Base-by-base conservation (phyloP, 495 filamentous ascomycete genomes). In the Xylaria sp. region DNA sequence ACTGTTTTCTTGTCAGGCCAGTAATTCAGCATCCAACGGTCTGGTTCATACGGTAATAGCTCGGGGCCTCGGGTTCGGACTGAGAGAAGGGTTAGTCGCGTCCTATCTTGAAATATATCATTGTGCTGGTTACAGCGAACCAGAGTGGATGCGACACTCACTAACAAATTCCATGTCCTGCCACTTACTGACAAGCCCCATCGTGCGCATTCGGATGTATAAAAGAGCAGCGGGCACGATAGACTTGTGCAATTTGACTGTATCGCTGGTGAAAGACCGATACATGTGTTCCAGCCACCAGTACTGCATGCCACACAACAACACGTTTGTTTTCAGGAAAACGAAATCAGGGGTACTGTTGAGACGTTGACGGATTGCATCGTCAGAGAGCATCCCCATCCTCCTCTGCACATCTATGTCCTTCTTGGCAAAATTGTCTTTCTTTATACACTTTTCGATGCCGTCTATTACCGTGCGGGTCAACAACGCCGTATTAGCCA, bases 141-240 rank as follows among this genome's bases (percentile, higher is more conserved):
- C 15, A 0, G 3, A 24, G 9, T 5, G 24, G 15, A 31, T 11
- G 15, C 1, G 29, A 8, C 29, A 62, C 68, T 63, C 17, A 70
- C 68, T 12, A 58, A 43, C 57, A 55, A 26, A 33, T 3, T 70
- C 68, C 58, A 70, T 70, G 24, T 70, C 68, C n/a, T 9, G 6
- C 68, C 68, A 70, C 12, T 1, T 5, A 31, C 6, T 15, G 41
- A 69, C 33, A 21, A 70, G 44, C 5, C 17, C 44, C 11, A 26
- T 2, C 9, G 17, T n/a, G 35, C 43, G 57, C 68, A 70, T 70
- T 21, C 21, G 6, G 3, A 62, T 24, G 35, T 70, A 70, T 62
- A 69, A 59, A 19, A 62, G 43, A 19, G 57, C 67, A 0, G 58
- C 58, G 24, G 67, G 67, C 37, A 41, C n/a, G 8, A 69, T 61